Percentiles rank a stretch among this genome's conserved stretches.
Evolutionary conservation across 176 grass and related monocot species (phyloP).

Genomic region (Urochloa ruziziensis): DNA sequence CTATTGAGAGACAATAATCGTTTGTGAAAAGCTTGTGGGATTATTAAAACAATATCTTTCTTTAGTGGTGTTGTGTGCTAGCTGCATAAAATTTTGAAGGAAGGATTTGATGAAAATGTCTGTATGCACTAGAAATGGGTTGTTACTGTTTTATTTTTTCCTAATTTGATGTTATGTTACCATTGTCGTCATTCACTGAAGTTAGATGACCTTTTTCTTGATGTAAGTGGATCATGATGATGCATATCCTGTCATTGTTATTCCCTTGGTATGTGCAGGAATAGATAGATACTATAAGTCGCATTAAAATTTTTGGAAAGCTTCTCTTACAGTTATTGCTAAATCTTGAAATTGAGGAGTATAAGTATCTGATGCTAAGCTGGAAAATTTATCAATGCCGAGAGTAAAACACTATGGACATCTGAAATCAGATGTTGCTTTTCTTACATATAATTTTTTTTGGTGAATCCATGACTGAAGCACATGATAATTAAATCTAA

Average conservation of each 20-base stretch:
- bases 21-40: background rate
- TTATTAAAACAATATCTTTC: background rate
- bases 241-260: background rate
- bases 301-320: background rate
- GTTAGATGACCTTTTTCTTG: background rate
- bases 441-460: background rate
- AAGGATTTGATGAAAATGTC: background rate
- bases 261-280: background rate
- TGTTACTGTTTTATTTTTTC: background rate
- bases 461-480: background rate
- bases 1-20: background rate
- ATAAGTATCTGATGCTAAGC: background rate
- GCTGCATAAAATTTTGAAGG: background rate
- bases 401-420: background rate
- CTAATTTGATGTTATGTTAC: background rate
- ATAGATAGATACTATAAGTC: background rate
- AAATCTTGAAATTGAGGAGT: background rate
- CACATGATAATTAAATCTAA: constrained; percentile 12
- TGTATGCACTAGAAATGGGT: constrained; percentile 7
- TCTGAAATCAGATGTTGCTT: background rate
- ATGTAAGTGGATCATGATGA: background rate
- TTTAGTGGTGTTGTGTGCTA: background rate
- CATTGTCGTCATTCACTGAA: background rate
- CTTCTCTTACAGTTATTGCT: background rate
- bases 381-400: background rate